Evolutionary conservation across 371 early-diverging fungal genomes (phyloP), one percentile per base, ranked within the genome.

Genomic region (Nematocida sp.): DNA sequence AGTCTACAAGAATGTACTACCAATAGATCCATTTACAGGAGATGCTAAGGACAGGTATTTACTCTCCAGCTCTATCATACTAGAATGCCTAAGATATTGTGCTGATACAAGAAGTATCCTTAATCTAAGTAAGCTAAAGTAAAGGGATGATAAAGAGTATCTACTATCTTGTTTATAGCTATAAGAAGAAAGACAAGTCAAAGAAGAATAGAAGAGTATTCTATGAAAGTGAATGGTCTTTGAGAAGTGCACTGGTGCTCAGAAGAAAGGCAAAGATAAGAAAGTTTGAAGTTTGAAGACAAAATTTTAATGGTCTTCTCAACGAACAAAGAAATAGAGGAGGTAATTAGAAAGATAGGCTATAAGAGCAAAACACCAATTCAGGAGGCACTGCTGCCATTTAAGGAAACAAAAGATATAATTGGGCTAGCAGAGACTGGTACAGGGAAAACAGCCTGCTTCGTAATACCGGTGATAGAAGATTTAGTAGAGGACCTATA

Each of bases 391-490:
- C 95, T 95, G 53, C 95, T 95, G 93, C 94, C 96, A 7, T 93
- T 93, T 93, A 94, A 94, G 15, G 86, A 96, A 46, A 88, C 88
- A 48, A 83, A 88, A 19, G 96, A 95, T 84, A 88, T 95, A 0
- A 92, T 95, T 0, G 96, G 90, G 70, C 92, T 95, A 91, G 94
- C 96, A 5, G 86, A 94, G 46, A 97, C 96, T 0, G 96, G 96
- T 78, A 91, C 91, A 38, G 98, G 96, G 58, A 95, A 96, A 80
- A 95, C 95, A 0, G 92, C 95, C 1, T 91, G 95, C 0, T 96
- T 95, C 83, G 77, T 94, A 70, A 89, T 95, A 62, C 96, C 96
- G 2, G 85, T 96, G 11, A 84, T 96, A 46, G 94, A 95, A 79
- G 79, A 70, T 38, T 53, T 81, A 92, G 94, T 40, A 95, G 95